Evolutionary conservation across 305 asterid genomes (phyloP).

Genomic region (Fraxinus platypoda): DNA sequence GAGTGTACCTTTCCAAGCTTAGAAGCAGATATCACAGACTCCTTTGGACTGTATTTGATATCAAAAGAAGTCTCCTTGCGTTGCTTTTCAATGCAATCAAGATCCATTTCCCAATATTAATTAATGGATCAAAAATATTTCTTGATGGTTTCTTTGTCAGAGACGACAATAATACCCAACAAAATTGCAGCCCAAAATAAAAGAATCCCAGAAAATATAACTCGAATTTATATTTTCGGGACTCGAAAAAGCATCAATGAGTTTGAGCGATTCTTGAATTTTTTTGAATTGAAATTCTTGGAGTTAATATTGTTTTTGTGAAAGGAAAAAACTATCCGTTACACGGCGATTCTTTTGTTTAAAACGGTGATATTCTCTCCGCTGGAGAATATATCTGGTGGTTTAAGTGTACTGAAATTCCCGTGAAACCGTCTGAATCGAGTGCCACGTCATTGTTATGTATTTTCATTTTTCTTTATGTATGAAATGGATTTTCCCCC

Average conservation of each 20-base stretch:
- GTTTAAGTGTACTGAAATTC: constrained; percentile 16
- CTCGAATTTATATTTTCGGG: constrained; percentile 10
- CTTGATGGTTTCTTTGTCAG: constrained; percentile 14
- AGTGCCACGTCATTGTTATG: neutral
- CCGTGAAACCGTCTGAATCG: constrained; percentile 2
- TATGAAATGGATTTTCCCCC: neutral
- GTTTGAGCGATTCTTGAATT: constrained; percentile 23
- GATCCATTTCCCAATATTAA: constrained; percentile 56
- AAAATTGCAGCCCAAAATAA: constrained; percentile 1
- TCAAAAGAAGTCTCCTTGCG: constrained; percentile 32
- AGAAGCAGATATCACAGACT: constrained; percentile 47
- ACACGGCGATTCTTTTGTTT: constrained; percentile 26
- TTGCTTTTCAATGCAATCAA: constrained; percentile 66
- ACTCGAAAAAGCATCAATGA: neutral
- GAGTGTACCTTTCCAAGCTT: constrained; percentile 61
- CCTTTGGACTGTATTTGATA: constrained; percentile 45
- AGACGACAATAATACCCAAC: neutral
- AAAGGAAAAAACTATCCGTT: constrained; percentile 66
- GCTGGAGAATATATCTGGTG: constrained; percentile 23
- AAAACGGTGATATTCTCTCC: constrained; percentile 44
- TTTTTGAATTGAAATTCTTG: constrained; percentile 22
- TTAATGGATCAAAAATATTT: neutral
- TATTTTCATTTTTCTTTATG: neutral
- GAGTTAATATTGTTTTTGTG: constrained; percentile 6
- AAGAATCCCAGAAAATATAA: constrained; percentile 6